Evolutionary conservation across 768 basidiomycete species (phyloP).

Genomic region (Amanita subjunquillea): DNA sequence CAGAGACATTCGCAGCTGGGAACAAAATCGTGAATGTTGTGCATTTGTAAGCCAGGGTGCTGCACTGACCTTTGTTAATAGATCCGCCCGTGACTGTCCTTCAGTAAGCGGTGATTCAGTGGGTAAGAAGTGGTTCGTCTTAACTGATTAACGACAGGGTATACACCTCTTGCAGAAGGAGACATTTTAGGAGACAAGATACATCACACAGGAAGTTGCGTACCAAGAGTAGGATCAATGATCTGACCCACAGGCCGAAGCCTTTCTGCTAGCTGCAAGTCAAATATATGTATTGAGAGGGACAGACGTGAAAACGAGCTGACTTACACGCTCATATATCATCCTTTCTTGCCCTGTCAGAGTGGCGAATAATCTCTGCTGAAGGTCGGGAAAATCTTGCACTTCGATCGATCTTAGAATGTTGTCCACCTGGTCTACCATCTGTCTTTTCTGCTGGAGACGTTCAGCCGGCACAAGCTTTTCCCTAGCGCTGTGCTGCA

Average conservation of each 20-base stretch:
- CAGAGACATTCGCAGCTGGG: background rate
- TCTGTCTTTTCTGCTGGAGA: background rate
- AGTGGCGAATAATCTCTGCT: background rate
- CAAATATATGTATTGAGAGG: background rate
- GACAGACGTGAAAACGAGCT: background rate
- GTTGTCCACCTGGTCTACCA: background rate
- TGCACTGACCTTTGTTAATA: background rate
- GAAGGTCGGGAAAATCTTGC: background rate
- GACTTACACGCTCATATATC: background rate
- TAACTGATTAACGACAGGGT: background rate
- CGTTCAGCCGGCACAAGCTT: slow-evolving; percentile 4
- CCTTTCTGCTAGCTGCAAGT: background rate
- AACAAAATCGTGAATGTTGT: background rate
- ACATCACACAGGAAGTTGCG: background rate
- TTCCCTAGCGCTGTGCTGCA: slow-evolving; percentile 1
- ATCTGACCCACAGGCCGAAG: background rate
- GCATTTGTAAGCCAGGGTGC: background rate
- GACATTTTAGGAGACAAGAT: background rate
- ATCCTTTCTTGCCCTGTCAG: background rate
- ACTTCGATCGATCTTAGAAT: background rate
- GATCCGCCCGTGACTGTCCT: background rate
- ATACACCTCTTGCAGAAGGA: background rate
- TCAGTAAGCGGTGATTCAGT: background rate
- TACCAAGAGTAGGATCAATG: slow-evolving; percentile 2
- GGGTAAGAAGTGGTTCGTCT: background rate